Percentiles rank a stretch among this genome's conserved stretches.
phyloP scores from a whole-genome alignment of 768 basidiomycete genomes.

The Pleurotus eryngii region DNA sequence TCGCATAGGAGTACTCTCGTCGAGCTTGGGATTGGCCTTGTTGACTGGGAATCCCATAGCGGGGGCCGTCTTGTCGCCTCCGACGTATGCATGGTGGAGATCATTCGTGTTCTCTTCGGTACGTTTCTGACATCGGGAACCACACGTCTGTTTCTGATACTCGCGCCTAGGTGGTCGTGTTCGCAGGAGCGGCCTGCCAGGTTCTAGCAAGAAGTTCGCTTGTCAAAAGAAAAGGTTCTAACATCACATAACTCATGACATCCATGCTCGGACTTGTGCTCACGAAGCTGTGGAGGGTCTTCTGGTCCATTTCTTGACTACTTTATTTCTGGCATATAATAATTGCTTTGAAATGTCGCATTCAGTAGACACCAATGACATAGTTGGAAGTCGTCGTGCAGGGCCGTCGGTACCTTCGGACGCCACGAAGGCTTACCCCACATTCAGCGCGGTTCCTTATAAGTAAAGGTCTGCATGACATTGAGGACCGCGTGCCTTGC shows the following conservation, averaged over 20 bases:
- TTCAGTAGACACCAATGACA: no score
- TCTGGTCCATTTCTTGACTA: no score
- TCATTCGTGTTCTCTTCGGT: constrained; percentile 45
- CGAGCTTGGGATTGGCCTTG: constrained; percentile 40
- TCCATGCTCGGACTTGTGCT: not conserved
- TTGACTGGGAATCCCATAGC: constrained; percentile 51
- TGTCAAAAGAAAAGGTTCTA: constrained; percentile 25
- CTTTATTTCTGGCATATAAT: no score
- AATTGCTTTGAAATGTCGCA: no score
- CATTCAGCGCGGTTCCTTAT: no score
- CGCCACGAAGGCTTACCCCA: no score
- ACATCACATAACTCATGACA: not conserved
- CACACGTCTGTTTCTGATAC: not conserved
- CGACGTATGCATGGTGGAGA: constrained; percentile 34
- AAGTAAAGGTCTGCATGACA: no score
- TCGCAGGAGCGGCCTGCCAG: constrained; percentile 30
- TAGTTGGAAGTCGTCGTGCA: no score
- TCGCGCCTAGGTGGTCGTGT: constrained; percentile 26
- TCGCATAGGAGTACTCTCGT: constrained; percentile 45
- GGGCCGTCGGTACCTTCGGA: no score
- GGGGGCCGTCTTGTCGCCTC: constrained; percentile 43
- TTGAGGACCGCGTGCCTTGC: no score
- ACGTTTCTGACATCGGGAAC: constrained; percentile 11
- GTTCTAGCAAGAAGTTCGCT: constrained; percentile 28
- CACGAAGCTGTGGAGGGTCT: not conserved